These are phyloP conservation scores for Paratinospora sagittata DNA, from an alignment of 164 flowering plant genomes.

Conservation along the genomic window DNA sequence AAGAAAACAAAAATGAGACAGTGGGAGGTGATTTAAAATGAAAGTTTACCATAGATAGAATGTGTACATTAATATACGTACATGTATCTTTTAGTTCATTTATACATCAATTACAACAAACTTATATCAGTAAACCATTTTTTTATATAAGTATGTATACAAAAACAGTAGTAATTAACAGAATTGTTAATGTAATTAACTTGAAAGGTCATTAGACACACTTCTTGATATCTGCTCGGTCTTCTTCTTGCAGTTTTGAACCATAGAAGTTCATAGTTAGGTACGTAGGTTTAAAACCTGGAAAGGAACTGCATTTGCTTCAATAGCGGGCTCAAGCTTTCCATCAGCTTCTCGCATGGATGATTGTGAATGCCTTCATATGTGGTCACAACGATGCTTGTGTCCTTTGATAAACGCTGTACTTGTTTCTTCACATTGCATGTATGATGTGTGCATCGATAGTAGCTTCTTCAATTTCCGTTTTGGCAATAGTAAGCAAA, in stretches of 20 bases:
- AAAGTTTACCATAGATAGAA: too few relatives aligned
- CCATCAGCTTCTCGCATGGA: constrained; percentile 81
- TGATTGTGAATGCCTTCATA: constrained; percentile 90
- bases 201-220: neutral
- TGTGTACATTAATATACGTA: neutral
- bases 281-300: constrained; percentile 31
- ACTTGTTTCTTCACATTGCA: constrained; percentile 95
- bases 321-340: constrained; percentile 68
- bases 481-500: neutral
- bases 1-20: too few relatives aligned
- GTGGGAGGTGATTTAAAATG: too few relatives aligned
- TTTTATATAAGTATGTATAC: too few relatives aligned
- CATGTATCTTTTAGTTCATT: neutral
- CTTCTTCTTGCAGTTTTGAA: neutral
- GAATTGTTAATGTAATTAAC: neutral
- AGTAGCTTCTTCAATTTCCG: constrained; percentile 57
- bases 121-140: too few relatives aligned
- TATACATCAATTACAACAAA: neutral
- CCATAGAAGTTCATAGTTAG: too few relatives aligned
- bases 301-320: constrained; percentile 84
- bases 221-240: neutral
- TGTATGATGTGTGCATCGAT: constrained; percentile 83
- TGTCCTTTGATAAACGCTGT: constrained; percentile 72
- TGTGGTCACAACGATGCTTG: constrained; percentile 81
- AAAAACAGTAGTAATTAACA: too few relatives aligned